phyloP scores from a whole-genome alignment of 1,139 yeast genomes.

The Nakaseomyces nivariensis region DNA sequence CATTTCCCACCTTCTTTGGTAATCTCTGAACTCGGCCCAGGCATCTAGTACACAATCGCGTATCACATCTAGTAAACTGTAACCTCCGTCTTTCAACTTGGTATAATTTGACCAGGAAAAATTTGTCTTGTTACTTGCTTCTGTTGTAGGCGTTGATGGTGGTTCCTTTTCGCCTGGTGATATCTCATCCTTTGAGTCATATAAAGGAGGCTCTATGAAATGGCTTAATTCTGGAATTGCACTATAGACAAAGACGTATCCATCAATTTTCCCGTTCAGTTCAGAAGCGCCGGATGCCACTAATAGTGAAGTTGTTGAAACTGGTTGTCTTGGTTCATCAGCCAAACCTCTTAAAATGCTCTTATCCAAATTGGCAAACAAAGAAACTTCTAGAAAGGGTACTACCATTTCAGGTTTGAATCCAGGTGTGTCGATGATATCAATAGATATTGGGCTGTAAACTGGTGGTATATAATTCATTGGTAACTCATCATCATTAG shows the following conservation, averaged over 20 bases:
- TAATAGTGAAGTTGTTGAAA: conserved; percentile 53
- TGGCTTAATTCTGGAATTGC: conserved; percentile 47
- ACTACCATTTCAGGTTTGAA: conserved; percentile 55
- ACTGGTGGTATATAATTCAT: conserved; percentile 35
- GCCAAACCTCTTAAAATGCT: conserved; percentile 53
- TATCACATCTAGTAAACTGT: conserved; percentile 39
- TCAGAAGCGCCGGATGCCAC: conserved; percentile 76
- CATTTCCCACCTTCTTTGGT: conserved; percentile 44
- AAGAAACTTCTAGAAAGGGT: conserved; percentile 63
- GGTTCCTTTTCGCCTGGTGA: conserved; percentile 7
- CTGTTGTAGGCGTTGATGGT: conserved; percentile 9
- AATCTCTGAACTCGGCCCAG: conserved; percentile 57
- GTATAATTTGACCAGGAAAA: conserved; percentile 13
- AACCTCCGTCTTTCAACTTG: conserved; percentile 30
- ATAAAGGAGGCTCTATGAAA: conserved; percentile 39
- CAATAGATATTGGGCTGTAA: conserved; percentile 51
- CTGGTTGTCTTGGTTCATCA: conserved; percentile 54
- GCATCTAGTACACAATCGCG: conserved; percentile 55
- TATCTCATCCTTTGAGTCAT: conserved; percentile 21
- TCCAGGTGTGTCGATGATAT: conserved; percentile 64
- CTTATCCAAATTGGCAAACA: conserved; percentile 50
- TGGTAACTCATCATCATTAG: conserved; percentile 8
- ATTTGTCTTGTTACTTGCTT: conserved; percentile 5
- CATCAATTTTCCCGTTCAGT: conserved; percentile 62
- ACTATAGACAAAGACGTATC: conserved; percentile 58